Conservation (phyloP, 192 early-diverging fungal genomes). For the Coemansia reversa region DNA sequence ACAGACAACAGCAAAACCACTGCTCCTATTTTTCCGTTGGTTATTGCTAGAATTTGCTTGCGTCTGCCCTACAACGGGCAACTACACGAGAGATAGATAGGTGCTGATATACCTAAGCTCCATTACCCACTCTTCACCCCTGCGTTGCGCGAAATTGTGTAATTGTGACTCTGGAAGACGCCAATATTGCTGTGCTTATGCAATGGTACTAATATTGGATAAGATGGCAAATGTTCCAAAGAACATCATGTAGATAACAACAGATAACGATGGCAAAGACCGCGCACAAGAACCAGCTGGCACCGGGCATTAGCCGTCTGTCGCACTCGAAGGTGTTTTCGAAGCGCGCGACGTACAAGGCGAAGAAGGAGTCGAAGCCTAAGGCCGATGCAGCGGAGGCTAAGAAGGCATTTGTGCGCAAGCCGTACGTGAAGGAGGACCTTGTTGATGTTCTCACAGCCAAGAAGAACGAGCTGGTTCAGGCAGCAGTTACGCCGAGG, state of each 20-base stretch:
- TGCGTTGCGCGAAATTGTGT: background rate
- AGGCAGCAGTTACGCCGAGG: conserved; percentile 77
- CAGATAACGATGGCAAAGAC: conserved; percentile 61
- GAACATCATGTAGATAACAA: conserved; percentile 26
- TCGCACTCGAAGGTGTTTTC: conserved; percentile 80
- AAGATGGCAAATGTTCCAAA: background rate
- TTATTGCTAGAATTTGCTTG: background rate
- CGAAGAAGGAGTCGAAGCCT: conserved; percentile 65
- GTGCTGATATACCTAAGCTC: background rate
- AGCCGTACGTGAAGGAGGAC: conserved; percentile 64
- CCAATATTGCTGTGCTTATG: background rate
- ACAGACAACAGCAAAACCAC: background rate
- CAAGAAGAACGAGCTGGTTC: conserved; percentile 67
- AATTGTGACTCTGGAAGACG: background rate
- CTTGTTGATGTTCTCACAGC: conserved; percentile 77
- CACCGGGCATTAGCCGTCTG: conserved; percentile 79
- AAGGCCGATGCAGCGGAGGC: conserved; percentile 20
- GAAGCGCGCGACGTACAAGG: conserved; percentile 90
- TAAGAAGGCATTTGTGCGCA: conserved; percentile 42
- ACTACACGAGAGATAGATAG: background rate
- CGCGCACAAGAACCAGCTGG: conserved; percentile 79
- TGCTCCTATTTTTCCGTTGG: background rate
- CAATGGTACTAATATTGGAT: background rate
- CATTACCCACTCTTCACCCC: background rate
- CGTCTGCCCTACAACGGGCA: background rate